Conservation (phyloP, 352 stramenopile species). For the Hyaloperonospora brassicae region DNA sequence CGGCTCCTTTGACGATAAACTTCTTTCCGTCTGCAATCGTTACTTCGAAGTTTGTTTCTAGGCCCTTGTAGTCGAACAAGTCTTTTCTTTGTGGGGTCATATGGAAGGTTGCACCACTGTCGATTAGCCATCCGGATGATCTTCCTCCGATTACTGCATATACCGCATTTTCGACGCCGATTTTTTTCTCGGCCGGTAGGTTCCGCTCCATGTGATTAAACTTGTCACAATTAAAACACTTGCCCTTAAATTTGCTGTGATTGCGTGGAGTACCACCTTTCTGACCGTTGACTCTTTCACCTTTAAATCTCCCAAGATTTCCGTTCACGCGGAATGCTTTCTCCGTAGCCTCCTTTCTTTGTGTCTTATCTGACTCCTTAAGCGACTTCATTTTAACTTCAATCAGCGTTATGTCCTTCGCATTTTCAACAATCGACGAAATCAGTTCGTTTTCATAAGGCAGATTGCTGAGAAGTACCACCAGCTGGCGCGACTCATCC, state of each 20-base stretch:
- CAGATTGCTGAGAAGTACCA: not conserved
- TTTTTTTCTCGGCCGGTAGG: not conserved
- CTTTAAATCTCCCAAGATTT: not conserved
- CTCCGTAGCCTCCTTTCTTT: too few relatives aligned
- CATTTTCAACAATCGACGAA: not conserved
- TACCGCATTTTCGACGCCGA: not conserved
- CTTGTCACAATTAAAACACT: too few relatives aligned
- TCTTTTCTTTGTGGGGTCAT: too few relatives aligned
- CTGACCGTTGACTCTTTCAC: not conserved
- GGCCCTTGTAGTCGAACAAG: not conserved
- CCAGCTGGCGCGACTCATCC: too few relatives aligned
- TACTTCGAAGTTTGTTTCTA: not conserved
- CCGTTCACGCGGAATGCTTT: too few relatives aligned
- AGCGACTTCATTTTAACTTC: not conserved
- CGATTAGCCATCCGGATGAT: not conserved
- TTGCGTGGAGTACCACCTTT: not conserved
- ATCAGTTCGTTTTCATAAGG: too few relatives aligned
- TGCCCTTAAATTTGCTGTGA: not conserved
- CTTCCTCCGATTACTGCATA: not conserved
- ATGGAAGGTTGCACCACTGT: too few relatives aligned
- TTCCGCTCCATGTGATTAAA: not conserved
- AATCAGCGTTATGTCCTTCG: not conserved
- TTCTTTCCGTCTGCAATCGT: not conserved
- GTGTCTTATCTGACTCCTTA: too few relatives aligned
- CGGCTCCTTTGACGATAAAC: too few relatives aligned